These are phyloP conservation scores for Globomyces sp. DNA, from an alignment of 371 early-diverging fungal species.

Conservation along the genomic window DNA sequence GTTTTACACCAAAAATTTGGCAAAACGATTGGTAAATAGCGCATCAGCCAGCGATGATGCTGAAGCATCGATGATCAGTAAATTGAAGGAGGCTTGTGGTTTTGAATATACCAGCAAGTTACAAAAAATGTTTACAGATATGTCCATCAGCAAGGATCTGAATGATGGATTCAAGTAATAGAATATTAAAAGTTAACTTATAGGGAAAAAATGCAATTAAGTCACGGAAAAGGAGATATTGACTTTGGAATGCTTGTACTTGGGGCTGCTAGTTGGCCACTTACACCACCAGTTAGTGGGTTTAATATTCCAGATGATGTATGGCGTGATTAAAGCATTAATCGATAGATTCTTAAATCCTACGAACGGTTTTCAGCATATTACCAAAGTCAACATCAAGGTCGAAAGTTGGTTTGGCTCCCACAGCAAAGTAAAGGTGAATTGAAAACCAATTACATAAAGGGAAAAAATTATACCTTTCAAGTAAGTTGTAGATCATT, in stretches of 20 bases:
- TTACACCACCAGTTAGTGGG: conserved; percentile 68
- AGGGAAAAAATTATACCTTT: conserved; percentile 70
- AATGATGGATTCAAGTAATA: conserved; percentile 63
- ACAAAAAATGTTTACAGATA: conserved; percentile 91
- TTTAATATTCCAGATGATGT: conserved; percentile 85
- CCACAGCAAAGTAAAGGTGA: conserved; percentile 88
- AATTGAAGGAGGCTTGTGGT: conserved; percentile 78
- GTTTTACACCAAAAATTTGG: conserved; percentile 84
- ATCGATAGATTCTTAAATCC: conserved; percentile 59
- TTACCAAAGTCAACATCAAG: conserved; percentile 78
- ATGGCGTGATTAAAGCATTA: conserved; percentile 13
- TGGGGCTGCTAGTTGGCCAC: conserved; percentile 89
- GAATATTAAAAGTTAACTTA: not conserved
- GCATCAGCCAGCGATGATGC: conserved; percentile 79
- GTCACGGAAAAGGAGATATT: conserved; percentile 44
- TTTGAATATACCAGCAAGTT: conserved; percentile 89
- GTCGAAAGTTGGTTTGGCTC: conserved; percentile 89
- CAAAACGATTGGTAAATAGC: conserved; percentile 81
- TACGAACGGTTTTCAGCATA: conserved; percentile 80
- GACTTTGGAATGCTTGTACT: conserved; percentile 88
- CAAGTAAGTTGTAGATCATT: conserved; percentile 45
- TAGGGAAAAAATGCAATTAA: conserved; percentile 37
- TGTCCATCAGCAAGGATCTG: conserved; percentile 80
- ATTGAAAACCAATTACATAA: conserved; percentile 76
- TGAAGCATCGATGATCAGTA: conserved; percentile 61